A percentile compares a stretch with the other conserved stretches of the same genome.
phyloP scores from a whole-genome alignment of 805 yeast genomes.

The Yamadazyma endophytica region DNA sequence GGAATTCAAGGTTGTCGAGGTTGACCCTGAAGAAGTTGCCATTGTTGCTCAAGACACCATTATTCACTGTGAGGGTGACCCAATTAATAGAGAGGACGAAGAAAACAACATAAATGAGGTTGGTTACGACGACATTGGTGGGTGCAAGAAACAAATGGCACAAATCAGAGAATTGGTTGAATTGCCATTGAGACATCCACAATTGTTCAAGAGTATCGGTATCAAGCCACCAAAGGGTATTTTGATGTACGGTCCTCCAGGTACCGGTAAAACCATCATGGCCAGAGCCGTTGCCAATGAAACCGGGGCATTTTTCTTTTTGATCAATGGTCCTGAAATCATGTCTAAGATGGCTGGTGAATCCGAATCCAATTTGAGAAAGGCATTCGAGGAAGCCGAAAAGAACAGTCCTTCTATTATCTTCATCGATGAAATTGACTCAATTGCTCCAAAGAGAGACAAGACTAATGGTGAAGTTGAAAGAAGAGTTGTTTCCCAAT shows the following conservation, averaged over 20 bases:
- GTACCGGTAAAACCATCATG: constrained; percentile 99
- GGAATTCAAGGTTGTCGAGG: constrained; percentile 96
- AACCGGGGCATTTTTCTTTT: constrained; percentile 97
- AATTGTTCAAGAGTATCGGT: constrained; percentile 95
- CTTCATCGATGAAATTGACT: constrained; percentile 97
- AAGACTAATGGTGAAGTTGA: constrained; percentile 99
- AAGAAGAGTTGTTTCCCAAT: constrained; percentile 97
- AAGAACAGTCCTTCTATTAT: constrained; percentile 97
- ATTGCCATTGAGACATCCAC: constrained; percentile 97
- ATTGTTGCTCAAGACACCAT: constrained; percentile 98
- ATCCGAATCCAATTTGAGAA: constrained; percentile 93
- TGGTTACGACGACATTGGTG: constrained; percentile 98
- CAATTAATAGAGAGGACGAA: constrained; percentile 96
- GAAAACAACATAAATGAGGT: constrained; percentile 95
- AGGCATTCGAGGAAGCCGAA: constrained; percentile 99
- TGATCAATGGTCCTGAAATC: constrained; percentile 98
- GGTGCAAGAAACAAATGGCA: constrained; percentile 99
- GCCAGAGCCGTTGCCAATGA: constrained; percentile 99
- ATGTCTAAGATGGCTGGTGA: constrained; percentile 99
- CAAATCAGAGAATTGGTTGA: constrained; percentile 98
- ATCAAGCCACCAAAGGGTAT: constrained; percentile 99
- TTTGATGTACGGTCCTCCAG: constrained; percentile 98
- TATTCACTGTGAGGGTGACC: constrained; percentile 98
- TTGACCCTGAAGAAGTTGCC: constrained; percentile 95
- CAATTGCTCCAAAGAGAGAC: constrained; percentile 99